Percentiles rank a stretch among this genome's conserved stretches.
phyloP scores from a whole-genome alignment of 2,329 filamentous ascomycete species.

The Ceratocystis colombiana region DNA sequence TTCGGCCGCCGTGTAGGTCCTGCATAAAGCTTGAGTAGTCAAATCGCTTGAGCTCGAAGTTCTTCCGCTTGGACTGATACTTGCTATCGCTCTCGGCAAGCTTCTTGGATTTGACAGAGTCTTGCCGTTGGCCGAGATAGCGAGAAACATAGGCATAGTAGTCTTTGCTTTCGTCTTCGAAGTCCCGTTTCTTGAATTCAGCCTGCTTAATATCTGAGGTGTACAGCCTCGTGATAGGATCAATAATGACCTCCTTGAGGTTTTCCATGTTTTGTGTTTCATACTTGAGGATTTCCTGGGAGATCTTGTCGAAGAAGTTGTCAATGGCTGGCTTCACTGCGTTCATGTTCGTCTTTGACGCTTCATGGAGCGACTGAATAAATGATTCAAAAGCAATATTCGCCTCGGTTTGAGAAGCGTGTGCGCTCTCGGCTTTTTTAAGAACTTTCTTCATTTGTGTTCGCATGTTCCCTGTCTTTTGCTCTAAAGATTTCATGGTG shows the following conservation, averaged over 20 bases:
- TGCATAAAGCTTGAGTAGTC: conserved; percentile 99
- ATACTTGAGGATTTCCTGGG: conserved; percentile 76
- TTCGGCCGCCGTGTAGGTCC: conserved; percentile 95
- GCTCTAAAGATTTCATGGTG: conserved; percentile 90
- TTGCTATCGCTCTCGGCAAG: conserved; percentile 89
- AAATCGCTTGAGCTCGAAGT: conserved; percentile 94
- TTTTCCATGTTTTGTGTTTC: conserved; percentile 76
- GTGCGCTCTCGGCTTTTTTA: conserved; percentile 82
- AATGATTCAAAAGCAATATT: conserved; percentile 79
- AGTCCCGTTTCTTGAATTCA: conserved; percentile 91
- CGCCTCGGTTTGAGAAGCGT: conserved; percentile 66
- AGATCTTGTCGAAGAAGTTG: conserved; percentile 96
- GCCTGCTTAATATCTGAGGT: conserved; percentile 96
- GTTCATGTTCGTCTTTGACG: conserved; percentile 82
- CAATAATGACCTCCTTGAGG: conserved; percentile 86
- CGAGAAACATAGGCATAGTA: conserved; percentile 93
- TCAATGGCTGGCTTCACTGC: conserved; percentile 95
- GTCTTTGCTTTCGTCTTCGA: conserved; percentile 97
- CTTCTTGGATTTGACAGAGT: conserved; percentile 96
- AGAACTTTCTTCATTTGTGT: conserved; percentile 91
- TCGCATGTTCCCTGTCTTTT: conserved; percentile 92
- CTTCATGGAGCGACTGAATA: conserved; percentile 76
- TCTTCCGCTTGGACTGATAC: conserved; percentile 85
- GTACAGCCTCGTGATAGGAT: conserved; percentile 84
- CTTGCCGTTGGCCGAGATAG: conserved; percentile 91